phyloP scores from a whole-genome alignment of 495 filamentous ascomycete species.

The Penicillium herquei region DNA sequence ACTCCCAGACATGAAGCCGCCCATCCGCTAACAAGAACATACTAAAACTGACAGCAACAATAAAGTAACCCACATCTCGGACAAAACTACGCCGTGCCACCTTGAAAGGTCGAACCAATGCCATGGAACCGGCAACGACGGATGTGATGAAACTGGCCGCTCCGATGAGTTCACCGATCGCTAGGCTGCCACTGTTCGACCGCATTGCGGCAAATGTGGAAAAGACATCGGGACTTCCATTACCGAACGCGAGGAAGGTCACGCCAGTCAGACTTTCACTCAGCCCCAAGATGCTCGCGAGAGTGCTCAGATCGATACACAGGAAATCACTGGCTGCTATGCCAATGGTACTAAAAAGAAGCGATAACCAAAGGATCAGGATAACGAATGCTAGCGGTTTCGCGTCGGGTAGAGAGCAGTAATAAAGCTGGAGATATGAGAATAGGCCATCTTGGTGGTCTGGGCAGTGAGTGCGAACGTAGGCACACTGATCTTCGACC shows the following conservation, averaged over 20 bases:
- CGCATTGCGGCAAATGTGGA: constrained; percentile 98
- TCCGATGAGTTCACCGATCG: constrained; percentile 92
- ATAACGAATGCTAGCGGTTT: constrained; percentile 75
- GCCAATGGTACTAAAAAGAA: constrained; percentile 96
- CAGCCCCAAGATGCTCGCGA: constrained; percentile 82
- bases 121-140: constrained; percentile 98
- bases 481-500: constrained; percentile 79
- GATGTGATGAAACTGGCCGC: constrained; percentile 96
- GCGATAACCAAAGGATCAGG: constrained; percentile 77
- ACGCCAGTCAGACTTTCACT: constrained; percentile 96
- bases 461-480: constrained; percentile 74
- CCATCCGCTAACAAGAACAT: constrained; percentile 88
- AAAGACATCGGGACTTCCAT: constrained; percentile 99
- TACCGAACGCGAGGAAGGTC: constrained; percentile 95
- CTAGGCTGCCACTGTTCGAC: constrained; percentile 92
- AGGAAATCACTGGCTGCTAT: constrained; percentile 98
- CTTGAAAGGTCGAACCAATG: constrained; percentile 85
- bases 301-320: constrained; percentile 92
- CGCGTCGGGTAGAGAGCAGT: constrained; percentile 71
- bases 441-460: constrained; percentile 89
- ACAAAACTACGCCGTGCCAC: constrained; percentile 87
- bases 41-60: constrained; percentile 81
- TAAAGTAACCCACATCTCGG: constrained; percentile 91
- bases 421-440: constrained; percentile 89
- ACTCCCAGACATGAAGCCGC: constrained; percentile 82